Conservation (phyloP, 164 flowering plant genomes). For the Nymphaea thermarum region DNA sequence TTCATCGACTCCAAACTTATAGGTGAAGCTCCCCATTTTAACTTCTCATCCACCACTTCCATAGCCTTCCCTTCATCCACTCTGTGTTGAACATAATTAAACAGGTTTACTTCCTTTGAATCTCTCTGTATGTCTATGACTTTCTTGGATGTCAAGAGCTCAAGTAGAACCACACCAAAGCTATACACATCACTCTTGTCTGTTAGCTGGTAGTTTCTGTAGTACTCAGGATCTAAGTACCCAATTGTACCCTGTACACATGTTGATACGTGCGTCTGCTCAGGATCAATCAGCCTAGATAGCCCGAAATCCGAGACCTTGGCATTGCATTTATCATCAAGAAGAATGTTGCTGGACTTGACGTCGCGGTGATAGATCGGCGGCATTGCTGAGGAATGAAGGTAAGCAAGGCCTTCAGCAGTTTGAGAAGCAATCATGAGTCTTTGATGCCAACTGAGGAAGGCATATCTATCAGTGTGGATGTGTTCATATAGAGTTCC, state of each 20-base stretch:
- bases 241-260: slow-evolving; percentile 15
- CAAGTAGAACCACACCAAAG: slow-evolving; percentile 14
- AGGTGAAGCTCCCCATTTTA: slow-evolving; percentile 5
- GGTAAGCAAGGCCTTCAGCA: slow-evolving; percentile 12
- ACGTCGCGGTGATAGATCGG: slow-evolving; percentile 17
- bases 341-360: slow-evolving; percentile 14
- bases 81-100: slow-evolving; percentile 5
- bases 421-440: slow-evolving; percentile 10
- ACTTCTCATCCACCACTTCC: slow-evolving; percentile 2
- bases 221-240: slow-evolving; percentile 14
- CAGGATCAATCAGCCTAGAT: slow-evolving; percentile 7
- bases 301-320: slow-evolving; percentile 17
- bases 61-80: slow-evolving; percentile 8
- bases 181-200: slow-evolving; percentile 16
- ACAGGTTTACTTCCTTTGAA: slow-evolving; percentile 6
- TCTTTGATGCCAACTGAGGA: slow-evolving; percentile 4
- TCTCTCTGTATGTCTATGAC: slow-evolving; percentile 12
- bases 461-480: background rate
- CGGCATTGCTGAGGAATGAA: slow-evolving; percentile 11
- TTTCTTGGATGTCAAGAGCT: slow-evolving; percentile 9
- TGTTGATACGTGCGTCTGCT: slow-evolving; percentile 12
- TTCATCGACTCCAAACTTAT: slow-evolving; percentile 8
- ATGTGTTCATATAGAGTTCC: slow-evolving; percentile 16
- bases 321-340: slow-evolving; percentile 12
- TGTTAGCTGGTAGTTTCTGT: slow-evolving; percentile 12